A percentile compares a stretch with the other conserved stretches of the same genome.
phyloP scores from a whole-genome alignment of 164 flowering plant genomes.

The Brasenia schreberi region DNA sequence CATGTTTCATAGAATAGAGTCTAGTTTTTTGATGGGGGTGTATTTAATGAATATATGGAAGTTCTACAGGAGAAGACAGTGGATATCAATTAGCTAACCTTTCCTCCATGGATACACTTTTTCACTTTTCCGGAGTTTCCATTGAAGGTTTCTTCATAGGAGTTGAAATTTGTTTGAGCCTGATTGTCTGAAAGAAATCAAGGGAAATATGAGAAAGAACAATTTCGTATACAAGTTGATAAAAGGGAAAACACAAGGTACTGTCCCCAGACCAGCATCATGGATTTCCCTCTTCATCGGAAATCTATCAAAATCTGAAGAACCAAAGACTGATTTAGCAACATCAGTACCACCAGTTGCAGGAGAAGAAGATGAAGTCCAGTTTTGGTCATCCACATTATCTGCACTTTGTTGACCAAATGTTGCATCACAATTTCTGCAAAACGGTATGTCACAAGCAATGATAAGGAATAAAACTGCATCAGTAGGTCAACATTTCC shows the following conservation, averaged over 20 bases:
- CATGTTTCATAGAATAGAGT: background rate
- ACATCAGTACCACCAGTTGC: conserved; percentile 33
- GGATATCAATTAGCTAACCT: conserved; percentile 18
- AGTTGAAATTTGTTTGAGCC: conserved; percentile 8
- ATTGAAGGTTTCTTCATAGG: conserved; percentile 17
- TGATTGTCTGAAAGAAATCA: conserved; percentile 6
- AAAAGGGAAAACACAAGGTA: conserved; percentile 2
- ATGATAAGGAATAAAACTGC: background rate
- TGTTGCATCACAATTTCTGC: conserved; percentile 73
- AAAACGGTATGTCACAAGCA: conserved; percentile 7
- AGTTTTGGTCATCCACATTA: conserved; percentile 43
- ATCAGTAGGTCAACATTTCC: background rate
- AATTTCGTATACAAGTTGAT: background rate
- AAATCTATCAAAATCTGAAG: conserved; percentile 18
- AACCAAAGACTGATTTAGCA: conserved; percentile 18
- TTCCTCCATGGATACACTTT: conserved; percentile 13
- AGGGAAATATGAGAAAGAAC: background rate
- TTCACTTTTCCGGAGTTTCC: conserved; percentile 10
- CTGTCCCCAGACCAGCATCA: conserved; percentile 12
- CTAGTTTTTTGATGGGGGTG: background rate
- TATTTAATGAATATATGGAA: too few relatives aligned
- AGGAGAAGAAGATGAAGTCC: conserved; percentile 48
- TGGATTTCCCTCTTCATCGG: conserved; percentile 12
- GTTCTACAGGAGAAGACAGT: too few relatives aligned
- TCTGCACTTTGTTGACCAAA: conserved; percentile 38